A percentile compares a stretch with the other conserved stretches of the same genome.
Evolutionary conservation across 441 rosid species (phyloP).

Genomic region (Bocquillonia castaneifolia): DNA sequence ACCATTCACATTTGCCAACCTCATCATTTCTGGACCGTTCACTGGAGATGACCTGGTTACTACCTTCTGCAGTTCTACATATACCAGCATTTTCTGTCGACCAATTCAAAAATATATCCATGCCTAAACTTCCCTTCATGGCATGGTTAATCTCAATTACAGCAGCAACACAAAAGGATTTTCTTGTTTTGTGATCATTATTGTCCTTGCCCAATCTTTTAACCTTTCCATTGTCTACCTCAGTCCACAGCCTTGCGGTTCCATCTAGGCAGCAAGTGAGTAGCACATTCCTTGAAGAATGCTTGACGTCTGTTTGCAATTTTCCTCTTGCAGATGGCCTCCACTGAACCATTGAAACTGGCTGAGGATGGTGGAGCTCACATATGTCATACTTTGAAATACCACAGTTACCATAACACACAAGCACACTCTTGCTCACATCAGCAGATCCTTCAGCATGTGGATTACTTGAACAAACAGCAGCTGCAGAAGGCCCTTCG

Average conservation of each 20-base stretch:
- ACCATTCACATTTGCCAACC: conserved; percentile 77
- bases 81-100: conserved; percentile 54
- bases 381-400: conserved; percentile 40
- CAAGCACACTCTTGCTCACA: conserved; percentile 48
- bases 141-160: conserved; percentile 71
- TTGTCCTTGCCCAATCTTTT: conserved; percentile 52
- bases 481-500: conserved; percentile 70
- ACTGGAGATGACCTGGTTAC: conserved; percentile 32
- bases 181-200: conserved; percentile 35
- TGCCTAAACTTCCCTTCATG: conserved; percentile 55
- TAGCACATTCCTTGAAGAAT: conserved; percentile 44
- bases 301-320: conserved; percentile 30
- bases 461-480: conserved; percentile 39
- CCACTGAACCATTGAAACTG: conserved; percentile 81
- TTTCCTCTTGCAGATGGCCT: conserved; percentile 52
- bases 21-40: conserved; percentile 37
- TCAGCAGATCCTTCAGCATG: conserved; percentile 34
- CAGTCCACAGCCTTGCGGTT: conserved; percentile 82
- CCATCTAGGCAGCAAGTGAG: conserved; percentile 94
- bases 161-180: conserved; percentile 62
- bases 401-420: conserved; percentile 44
- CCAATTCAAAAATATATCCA: conserved; percentile 61
- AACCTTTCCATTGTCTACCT: conserved; percentile 59
- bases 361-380: conserved; percentile 67
- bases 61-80: conserved; percentile 41